A percentile compares a stretch with the other conserved stretches of the same genome.
phyloP scores from a whole-genome alignment of 2,329 filamentous ascomycete genomes.

The Nemania serpens region DNA sequence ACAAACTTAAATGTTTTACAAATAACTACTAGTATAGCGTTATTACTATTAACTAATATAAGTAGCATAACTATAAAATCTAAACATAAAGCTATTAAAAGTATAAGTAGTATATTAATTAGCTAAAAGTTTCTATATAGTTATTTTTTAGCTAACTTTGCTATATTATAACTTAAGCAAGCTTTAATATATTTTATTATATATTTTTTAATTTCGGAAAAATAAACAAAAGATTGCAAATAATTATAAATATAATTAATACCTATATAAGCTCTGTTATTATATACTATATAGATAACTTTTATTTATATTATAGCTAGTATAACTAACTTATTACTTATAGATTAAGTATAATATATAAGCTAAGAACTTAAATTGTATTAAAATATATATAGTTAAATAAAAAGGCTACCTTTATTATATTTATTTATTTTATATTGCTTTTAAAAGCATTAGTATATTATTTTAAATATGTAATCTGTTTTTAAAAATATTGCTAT shows the following conservation, averaged over 20 bases:
- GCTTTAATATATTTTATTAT: background rate
- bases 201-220: background rate
- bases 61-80: background rate
- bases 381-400: background rate
- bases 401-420: background rate
- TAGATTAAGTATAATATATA: background rate
- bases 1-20: slow-evolving; percentile 1
- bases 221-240: background rate
- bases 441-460: background rate
- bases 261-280: background rate
- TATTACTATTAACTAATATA: background rate
- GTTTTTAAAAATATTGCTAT: background rate
- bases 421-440: background rate
- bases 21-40: background rate
- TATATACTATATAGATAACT: background rate
- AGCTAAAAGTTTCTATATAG: background rate
- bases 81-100: background rate
- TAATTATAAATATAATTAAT: background rate
- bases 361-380: background rate
- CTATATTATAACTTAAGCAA: background rate
- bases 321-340: background rate
- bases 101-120: background rate
- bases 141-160: background rate
- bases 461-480: background rate
- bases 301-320: background rate